Evolutionary conservation across 2,329 filamentous ascomycete genomes (phyloP).

Genomic region (Xylariaceae sp.): DNA sequence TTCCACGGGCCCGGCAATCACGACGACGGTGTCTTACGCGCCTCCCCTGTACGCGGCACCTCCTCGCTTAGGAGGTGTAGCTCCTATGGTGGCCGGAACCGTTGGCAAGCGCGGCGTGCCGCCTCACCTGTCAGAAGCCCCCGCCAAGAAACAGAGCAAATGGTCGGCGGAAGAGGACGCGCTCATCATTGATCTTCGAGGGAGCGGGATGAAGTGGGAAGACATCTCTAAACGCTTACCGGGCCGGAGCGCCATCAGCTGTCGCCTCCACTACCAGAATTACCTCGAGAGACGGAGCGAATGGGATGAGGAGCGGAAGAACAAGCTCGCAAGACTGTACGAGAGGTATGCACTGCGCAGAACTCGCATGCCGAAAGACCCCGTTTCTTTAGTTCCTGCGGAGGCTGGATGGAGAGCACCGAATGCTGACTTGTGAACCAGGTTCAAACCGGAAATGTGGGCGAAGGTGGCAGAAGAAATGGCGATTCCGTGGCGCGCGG

Average conservation of each 20-base stretch:
- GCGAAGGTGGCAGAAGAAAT: slow-evolving; percentile 92
- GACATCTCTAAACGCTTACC: slow-evolving; percentile 91
- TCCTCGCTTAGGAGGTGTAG: slow-evolving; percentile 30
- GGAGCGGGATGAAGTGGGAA: slow-evolving; percentile 96
- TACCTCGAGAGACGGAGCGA: slow-evolving; percentile 89
- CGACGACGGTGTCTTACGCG: slow-evolving; percentile 30
- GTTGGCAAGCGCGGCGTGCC: slow-evolving; percentile 49
- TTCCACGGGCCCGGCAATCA: slow-evolving; percentile 37
- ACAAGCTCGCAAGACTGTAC: slow-evolving; percentile 90
- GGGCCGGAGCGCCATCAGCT: slow-evolving; percentile 89
- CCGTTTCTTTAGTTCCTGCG: not conserved
- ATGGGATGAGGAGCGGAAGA: slow-evolving; percentile 97
- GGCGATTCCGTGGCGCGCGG: slow-evolving; percentile 89
- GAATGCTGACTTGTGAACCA: slow-evolving; percentile 39
- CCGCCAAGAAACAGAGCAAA: slow-evolving; percentile 92
- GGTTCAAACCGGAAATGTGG: slow-evolving; percentile 98
- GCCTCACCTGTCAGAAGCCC: slow-evolving; percentile 57
- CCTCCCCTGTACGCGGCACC: slow-evolving; percentile 28
- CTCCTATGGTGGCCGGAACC: slow-evolving; percentile 30
- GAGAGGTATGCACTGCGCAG: slow-evolving; percentile 65
- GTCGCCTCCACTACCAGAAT: slow-evolving; percentile 93
- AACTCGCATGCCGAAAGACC: not conserved
- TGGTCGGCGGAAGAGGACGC: slow-evolving; percentile 93
- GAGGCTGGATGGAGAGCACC: too few species aligned
- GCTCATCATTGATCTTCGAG: slow-evolving; percentile 87